phyloP scores from a whole-genome alignment of 371 early-diverging fungal species.

The Rhizopus sp. region DNA sequence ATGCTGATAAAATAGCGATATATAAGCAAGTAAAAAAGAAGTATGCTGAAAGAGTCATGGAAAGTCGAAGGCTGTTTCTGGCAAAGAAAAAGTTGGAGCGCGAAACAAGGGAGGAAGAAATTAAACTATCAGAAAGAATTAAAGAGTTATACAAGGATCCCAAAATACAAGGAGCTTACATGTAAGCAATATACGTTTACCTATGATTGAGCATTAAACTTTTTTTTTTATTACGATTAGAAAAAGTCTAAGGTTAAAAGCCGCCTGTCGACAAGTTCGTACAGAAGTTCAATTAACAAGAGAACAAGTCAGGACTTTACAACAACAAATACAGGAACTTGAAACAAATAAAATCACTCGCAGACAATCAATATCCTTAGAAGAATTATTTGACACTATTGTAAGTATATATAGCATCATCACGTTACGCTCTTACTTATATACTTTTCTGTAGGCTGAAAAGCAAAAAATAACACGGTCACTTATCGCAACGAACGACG shows the following conservation, averaged over 20 bases:
- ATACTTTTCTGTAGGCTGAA: background rate
- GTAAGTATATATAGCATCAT: background rate
- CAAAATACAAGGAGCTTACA: slow-evolving; percentile 8
- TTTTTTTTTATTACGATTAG: slow-evolving; percentile 8
- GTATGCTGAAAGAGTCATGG: background rate
- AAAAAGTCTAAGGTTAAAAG: slow-evolving; percentile 19
- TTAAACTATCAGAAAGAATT: slow-evolving; percentile 6
- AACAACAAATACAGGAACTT: background rate
- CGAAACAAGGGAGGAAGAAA: slow-evolving; percentile 8
- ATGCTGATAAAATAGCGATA: background rate
- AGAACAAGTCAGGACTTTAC: background rate
- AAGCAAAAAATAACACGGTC: background rate
- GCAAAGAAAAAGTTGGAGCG: slow-evolving; percentile 5
- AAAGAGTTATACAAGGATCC: slow-evolving; percentile 8
- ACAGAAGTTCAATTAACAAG: slow-evolving; percentile 12
- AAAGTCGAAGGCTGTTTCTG: background rate
- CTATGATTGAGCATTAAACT: background rate
- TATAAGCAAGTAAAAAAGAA: background rate
- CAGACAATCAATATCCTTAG: background rate
- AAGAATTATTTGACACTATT: background rate
- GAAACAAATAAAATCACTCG: background rate
- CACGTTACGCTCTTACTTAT: background rate
- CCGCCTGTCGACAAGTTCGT: slow-evolving; percentile 15
- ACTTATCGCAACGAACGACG: background rate
- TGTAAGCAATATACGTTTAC: slow-evolving; percentile 6